Conservation (phyloP, 2,329 filamentous ascomycete genomes). For the Ophiocordyceps sinensis region DNA sequence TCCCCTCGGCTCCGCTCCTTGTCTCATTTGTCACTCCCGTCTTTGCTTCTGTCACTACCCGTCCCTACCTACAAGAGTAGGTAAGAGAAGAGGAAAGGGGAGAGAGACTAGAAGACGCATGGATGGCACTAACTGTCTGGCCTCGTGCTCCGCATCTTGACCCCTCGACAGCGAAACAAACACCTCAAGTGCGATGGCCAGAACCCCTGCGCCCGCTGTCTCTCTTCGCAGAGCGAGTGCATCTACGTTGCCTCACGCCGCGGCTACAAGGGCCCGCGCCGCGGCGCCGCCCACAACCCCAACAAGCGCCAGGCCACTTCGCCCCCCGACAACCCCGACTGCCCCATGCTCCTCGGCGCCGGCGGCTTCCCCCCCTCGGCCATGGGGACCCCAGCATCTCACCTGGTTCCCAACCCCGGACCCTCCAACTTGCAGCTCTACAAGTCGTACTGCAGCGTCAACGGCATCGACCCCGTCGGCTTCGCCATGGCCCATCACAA, state of each 20-base stretch:
- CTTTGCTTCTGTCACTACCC: too few relatives aligned
- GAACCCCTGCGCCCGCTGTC: slow-evolving; percentile 56
- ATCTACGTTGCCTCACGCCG: slow-evolving; percentile 60
- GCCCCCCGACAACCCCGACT: slow-evolving; percentile 20
- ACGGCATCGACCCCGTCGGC: slow-evolving; percentile 9
- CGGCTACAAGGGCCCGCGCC: slow-evolving; percentile 50
- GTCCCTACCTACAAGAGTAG: too few relatives aligned
- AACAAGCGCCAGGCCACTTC: slow-evolving; percentile 37
- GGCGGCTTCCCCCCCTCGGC: slow-evolving; percentile 6
- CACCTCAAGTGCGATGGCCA: slow-evolving; percentile 66
- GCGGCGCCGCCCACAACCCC: slow-evolving; percentile 25
- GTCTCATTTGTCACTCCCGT: too few relatives aligned
- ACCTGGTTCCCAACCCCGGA: slow-evolving; percentile 7
- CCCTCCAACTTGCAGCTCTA: slow-evolving; percentile 25
- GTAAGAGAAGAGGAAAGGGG: too few relatives aligned
- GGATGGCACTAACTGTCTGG: too few relatives aligned
- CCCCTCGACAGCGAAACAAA: slow-evolving; percentile 33
- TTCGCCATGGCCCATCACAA: slow-evolving; percentile 7
- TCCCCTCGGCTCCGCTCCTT: too few relatives aligned
- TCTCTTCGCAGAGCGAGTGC: slow-evolving; percentile 43
- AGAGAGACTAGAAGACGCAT: too few relatives aligned
- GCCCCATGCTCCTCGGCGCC: slow-evolving; percentile 18
- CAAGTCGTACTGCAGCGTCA: slow-evolving; percentile 13
- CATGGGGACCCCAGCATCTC: slow-evolving; percentile 5
- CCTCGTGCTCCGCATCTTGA: too few relatives aligned